Percentiles rank a stretch among this genome's conserved stretches.
phyloP scores from a whole-genome alignment of 371 early-diverging fungal genomes.

The Mucor racemosus region DNA sequence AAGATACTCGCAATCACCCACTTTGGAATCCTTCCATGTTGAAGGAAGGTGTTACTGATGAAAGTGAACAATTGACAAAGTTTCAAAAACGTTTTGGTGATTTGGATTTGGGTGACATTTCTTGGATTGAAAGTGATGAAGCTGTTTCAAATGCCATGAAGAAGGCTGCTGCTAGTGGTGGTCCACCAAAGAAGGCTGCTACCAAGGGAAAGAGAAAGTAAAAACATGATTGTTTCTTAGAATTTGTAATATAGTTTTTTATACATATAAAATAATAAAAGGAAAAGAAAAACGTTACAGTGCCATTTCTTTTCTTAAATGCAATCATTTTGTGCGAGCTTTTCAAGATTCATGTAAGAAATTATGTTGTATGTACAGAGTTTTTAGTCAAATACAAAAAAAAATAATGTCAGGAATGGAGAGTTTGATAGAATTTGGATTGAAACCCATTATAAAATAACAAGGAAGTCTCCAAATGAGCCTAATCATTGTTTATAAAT shows the following conservation, averaged over 20 bases:
- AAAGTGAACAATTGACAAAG: slow-evolving; percentile 75
- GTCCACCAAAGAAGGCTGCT: slow-evolving; percentile 30
- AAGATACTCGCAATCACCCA: slow-evolving; percentile 91
- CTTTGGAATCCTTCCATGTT: slow-evolving; percentile 88
- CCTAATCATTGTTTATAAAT: too few species aligned
- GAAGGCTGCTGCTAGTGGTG: slow-evolving; percentile 49
- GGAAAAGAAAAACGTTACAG: neutral
- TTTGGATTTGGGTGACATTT: slow-evolving; percentile 57
- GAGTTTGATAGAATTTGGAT: too few species aligned
- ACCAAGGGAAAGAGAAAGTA: slow-evolving; percentile 49
- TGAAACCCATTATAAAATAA: too few species aligned
- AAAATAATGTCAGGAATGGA: too few species aligned
- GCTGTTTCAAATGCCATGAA: slow-evolving; percentile 51
- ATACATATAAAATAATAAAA: slow-evolving; percentile 1
- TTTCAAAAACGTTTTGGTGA: slow-evolving; percentile 80
- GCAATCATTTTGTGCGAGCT: too few species aligned
- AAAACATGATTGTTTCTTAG: slow-evolving; percentile 6
- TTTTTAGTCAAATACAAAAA: too few species aligned
- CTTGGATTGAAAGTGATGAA: slow-evolving; percentile 55
- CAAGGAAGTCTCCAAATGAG: too few species aligned
- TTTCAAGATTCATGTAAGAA: neutral
- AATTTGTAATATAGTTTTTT: slow-evolving; percentile 10
- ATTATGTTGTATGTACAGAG: too few species aligned
- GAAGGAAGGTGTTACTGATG: slow-evolving; percentile 62
- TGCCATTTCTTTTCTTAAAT: too few species aligned